Evolutionary conservation across 495 filamentous ascomycete species (phyloP).

Genomic region (Aspergillus coremiiformis): DNA sequence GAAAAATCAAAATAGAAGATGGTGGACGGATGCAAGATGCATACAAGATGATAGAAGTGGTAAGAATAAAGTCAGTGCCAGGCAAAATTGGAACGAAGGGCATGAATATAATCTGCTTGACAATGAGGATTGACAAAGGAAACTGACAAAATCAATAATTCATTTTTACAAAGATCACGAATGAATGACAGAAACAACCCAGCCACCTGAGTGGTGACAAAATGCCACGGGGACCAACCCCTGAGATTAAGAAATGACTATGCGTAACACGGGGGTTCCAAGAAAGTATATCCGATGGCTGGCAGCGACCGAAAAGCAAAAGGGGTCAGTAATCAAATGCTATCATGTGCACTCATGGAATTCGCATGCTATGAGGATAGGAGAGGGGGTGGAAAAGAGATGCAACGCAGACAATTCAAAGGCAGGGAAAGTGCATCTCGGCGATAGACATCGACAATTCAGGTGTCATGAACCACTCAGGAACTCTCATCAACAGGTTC

Average conservation of each 20-base stretch:
- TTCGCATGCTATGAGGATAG: neutral
- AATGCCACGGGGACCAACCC: neutral
- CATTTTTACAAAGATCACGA: constrained; percentile 7
- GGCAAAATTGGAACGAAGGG: neutral
- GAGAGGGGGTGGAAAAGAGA: neutral
- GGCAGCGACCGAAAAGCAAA: neutral
- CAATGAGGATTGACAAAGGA: constrained; percentile 16
- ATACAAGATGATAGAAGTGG: neutral
- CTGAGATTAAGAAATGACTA: constrained; percentile 7
- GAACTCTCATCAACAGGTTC: too few species aligned
- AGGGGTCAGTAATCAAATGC: neutral
- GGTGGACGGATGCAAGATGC: neutral
- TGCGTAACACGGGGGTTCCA: neutral
- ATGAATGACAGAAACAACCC: constrained; percentile 13
- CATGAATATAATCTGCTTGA: neutral
- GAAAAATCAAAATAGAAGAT: constrained; percentile 14
- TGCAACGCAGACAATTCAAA: neutral
- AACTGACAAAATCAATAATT: constrained; percentile 8
- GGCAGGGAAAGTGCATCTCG: neutral
- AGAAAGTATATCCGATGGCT: neutral
- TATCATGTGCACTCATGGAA: neutral
- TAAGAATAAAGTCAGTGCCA: neutral
- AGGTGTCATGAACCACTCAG: too few species aligned
- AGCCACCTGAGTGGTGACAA: constrained; percentile 9
- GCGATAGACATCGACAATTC: neutral